Evolutionary conservation across 495 filamentous ascomycete species (phyloP).

Genomic region (Cladorrhinum samala): DNA sequence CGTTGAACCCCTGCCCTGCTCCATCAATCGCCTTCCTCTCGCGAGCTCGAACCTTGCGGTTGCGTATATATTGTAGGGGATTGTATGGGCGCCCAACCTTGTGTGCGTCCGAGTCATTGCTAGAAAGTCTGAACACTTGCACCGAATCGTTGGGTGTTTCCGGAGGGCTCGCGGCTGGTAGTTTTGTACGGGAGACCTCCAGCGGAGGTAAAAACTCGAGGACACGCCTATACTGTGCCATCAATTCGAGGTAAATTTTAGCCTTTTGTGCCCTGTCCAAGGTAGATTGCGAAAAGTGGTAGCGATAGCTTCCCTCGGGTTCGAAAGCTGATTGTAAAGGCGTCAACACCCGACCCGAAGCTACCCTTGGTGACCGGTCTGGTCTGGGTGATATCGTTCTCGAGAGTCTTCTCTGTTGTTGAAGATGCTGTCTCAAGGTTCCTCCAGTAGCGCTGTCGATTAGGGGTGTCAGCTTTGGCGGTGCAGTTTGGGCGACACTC

Average conservation of each 20-base stretch:
- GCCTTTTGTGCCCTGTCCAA: conserved; percentile 72
- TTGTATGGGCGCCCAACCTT: conserved; percentile 64
- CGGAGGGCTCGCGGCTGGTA: conserved; percentile 24
- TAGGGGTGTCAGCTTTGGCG: conserved; percentile 39
- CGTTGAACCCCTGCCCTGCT: conserved; percentile 68
- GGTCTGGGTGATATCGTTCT: conserved; percentile 53
- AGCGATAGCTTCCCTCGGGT: conserved; percentile 37
- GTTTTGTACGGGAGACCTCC: conserved; percentile 35
- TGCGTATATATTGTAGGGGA: conserved; percentile 80
- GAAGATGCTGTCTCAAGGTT: conserved; percentile 58
- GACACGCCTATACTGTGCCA: conserved; percentile 71
- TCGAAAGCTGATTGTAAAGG: conserved; percentile 43
- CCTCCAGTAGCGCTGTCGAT: conserved; percentile 42
- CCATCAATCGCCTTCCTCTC: conserved; percentile 65
- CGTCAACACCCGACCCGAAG: conserved; percentile 28
- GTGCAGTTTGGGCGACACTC: conserved; percentile 44
- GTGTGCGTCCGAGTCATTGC: conserved; percentile 11
- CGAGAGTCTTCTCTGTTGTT: conserved; percentile 55
- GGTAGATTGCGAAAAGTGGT: conserved; percentile 71
- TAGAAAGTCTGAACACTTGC: conserved; percentile 8
- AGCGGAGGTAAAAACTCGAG: conserved; percentile 70
- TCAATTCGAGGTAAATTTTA: conserved; percentile 69
- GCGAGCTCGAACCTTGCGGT: conserved; percentile 70
- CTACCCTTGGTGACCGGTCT: conserved; percentile 35
- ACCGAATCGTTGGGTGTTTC: conserved; percentile 25